Base-by-base conservation (phyloP, 257 asterid genomes). In the Petunia axillaris region DNA sequence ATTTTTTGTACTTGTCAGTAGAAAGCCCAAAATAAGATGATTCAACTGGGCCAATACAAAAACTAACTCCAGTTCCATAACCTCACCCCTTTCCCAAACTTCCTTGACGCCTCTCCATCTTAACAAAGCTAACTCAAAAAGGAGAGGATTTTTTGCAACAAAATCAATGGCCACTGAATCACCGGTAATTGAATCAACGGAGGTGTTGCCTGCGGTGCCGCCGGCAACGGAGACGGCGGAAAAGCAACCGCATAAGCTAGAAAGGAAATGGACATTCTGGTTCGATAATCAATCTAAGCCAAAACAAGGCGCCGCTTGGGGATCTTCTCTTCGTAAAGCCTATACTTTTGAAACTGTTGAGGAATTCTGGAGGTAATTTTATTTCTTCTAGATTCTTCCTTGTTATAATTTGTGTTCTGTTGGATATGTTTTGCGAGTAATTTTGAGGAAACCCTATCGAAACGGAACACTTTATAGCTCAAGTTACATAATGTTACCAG, bases 231-330 rank as follows among this genome's bases (percentile, higher is more conserved):
- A 79, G 77, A 44, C 84, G 76, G 86, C 65, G 79, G 86, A 83
- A 80, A 90, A 86, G 77, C 89, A 86, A 87, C 85, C 90, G 66
- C 96, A 93, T 83, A 89, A 82, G 82, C 91, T 95, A 83, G 93
- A 93, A 88, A 91, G 96, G 81, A 84, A 83, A 79, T 95, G 99
- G 99, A 82, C 98, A 4, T 93, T 95, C 83, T 95, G 99, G 99
- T 92, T 81, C 83, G 99, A 92, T 83, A 89, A 93, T 48, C 99
- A 92, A 83, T 93, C 97, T 1, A 93, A 89, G 83, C 90, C 95
- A 3, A 95, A 93, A 71, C 98, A 85, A 82, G 98, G 98, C 62
- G 97, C 92, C 71, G 92, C 91, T 52, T 95, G 99, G 99, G 99
- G 96, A 53, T 59, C 74, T 76, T 73, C 91, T 76, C 89, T 95